Percentiles rank a stretch among this genome's conserved stretches.
Evolutionary conservation across 2,329 filamentous ascomycete species (phyloP).

Genomic region (Stagonosporopsis chrysanthemi): DNA sequence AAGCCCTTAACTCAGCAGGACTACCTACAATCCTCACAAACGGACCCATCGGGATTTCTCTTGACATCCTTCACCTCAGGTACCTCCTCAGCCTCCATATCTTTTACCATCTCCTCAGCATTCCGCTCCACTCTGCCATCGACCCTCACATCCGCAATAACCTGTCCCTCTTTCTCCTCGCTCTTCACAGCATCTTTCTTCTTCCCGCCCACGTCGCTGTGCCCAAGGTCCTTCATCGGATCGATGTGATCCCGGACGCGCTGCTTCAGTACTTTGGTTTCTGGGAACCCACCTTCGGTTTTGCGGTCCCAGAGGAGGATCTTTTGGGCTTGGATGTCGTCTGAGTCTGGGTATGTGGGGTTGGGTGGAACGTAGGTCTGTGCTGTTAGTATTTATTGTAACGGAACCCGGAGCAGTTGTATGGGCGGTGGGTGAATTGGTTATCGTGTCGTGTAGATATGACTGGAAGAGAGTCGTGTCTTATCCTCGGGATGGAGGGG

Average conservation of each 20-base stretch:
- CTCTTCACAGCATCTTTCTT: conserved; percentile 38
- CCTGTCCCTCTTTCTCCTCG: not conserved
- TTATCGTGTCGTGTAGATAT: not conserved
- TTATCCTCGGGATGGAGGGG: not conserved
- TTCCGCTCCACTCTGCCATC: not conserved
- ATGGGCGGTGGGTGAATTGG: not conserved
- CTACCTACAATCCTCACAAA: conserved; percentile 50
- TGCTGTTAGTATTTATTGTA: not conserved
- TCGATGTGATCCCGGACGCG: conserved; percentile 83
- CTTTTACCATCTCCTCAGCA: conserved; percentile 10
- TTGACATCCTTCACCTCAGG: conserved; percentile 24
- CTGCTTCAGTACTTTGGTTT: conserved; percentile 90
- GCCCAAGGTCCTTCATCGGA: conserved; percentile 78
- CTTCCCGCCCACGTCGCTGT: conserved; percentile 60
- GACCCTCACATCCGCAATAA: not conserved
- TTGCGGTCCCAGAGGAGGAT: conserved; percentile 87
- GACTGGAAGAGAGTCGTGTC: not conserved
- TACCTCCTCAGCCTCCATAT: conserved; percentile 3
- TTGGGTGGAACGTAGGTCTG: conserved; percentile 37
- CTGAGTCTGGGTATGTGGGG: conserved; percentile 1
- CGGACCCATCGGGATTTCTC: conserved; percentile 44
- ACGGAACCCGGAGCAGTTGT: not conserved
- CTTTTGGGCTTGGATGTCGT: conserved; percentile 49
- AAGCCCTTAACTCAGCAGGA: not conserved
- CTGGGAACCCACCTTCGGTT: conserved; percentile 83